These are phyloP conservation scores for Otatea glauca DNA, from an alignment of 176 grass and related monocot genomes.

Conservation along the genomic window DNA sequence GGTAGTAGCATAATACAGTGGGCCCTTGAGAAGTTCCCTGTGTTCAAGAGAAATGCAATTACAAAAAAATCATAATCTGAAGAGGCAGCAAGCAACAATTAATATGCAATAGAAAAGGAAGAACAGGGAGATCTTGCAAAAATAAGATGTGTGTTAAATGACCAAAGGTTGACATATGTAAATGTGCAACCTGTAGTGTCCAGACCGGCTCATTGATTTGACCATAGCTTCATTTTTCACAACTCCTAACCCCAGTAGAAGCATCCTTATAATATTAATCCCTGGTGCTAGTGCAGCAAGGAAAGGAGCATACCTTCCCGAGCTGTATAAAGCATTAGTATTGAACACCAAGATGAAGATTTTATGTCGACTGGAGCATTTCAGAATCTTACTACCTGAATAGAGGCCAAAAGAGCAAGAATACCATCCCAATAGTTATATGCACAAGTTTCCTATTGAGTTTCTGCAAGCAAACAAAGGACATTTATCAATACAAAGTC, in stretches of 20 bases:
- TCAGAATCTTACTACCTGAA: constrained; percentile 68
- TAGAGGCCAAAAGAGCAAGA: constrained; percentile 91
- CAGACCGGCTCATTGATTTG: constrained; percentile 86
- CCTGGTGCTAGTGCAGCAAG: constrained; percentile 76
- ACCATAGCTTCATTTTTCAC: constrained; percentile 89
- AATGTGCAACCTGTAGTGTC: constrained; percentile 66
- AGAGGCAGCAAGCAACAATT: constrained; percentile 13
- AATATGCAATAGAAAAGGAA: constrained; percentile 3
- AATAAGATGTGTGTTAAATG: background rate
- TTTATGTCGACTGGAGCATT: background rate
- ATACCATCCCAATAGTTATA: constrained; percentile 76
- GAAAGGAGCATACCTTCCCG: constrained; percentile 70
- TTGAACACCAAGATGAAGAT: constrained; percentile 13
- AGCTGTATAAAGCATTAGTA: constrained; percentile 60
- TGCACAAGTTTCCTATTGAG: constrained; percentile 90
- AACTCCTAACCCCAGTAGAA: constrained; percentile 73
- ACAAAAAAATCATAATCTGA: constrained; percentile 1
- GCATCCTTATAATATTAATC: constrained; percentile 83
- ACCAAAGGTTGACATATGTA: background rate
- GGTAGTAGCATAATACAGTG: constrained; percentile 85
- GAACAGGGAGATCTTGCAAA: background rate
- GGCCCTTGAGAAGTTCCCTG: constrained; percentile 96
- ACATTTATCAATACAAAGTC: constrained; percentile 1
- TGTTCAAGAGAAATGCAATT: constrained; percentile 35
- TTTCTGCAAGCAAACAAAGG: constrained; percentile 61